phyloP scores from a whole-genome alignment of 805 yeast genomes.

The Wickerhamiella alocasiicola region DNA sequence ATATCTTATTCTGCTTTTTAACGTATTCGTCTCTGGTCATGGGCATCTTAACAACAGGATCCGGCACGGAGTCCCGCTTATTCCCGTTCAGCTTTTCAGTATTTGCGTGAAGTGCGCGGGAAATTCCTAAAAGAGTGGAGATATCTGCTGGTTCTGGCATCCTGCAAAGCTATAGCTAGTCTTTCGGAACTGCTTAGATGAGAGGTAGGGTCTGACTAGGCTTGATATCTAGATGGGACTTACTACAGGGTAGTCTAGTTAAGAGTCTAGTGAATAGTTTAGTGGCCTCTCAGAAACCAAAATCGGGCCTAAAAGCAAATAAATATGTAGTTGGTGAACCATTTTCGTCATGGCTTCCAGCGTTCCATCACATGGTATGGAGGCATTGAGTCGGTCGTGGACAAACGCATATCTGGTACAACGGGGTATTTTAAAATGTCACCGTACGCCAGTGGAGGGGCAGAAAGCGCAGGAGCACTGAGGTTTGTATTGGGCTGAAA shows the following conservation, averaged over 20 bases:
- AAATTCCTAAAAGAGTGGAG: slow-evolving; percentile 9
- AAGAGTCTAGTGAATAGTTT: too few species aligned
- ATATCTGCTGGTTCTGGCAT: slow-evolving; percentile 6
- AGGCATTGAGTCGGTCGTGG: too few species aligned
- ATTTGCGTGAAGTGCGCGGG: slow-evolving; percentile 8
- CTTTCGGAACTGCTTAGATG: too few species aligned
- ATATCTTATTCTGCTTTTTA: slow-evolving; percentile 21
- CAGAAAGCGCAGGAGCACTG: not conserved
- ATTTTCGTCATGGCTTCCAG: slow-evolving; percentile 1
- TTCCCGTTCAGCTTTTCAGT: not conserved
- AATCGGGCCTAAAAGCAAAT: too few species aligned
- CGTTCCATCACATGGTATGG: not conserved
- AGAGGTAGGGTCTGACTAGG: too few species aligned
- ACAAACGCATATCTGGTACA: not conserved
- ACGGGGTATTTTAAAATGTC: not conserved
- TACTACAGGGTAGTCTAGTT: too few species aligned
- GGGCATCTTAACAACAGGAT: not conserved
- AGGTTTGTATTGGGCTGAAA: not conserved
- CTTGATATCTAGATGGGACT: too few species aligned
- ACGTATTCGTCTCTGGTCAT: slow-evolving; percentile 18
- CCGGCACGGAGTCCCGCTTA: not conserved
- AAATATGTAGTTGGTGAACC: too few species aligned
- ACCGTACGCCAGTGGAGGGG: not conserved
- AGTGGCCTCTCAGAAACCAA: too few species aligned
- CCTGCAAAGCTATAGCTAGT: slow-evolving; percentile 2